phyloP scores from a whole-genome alignment of 306 rosid genomes.

The Cucurbita argyrosperma region DNA sequence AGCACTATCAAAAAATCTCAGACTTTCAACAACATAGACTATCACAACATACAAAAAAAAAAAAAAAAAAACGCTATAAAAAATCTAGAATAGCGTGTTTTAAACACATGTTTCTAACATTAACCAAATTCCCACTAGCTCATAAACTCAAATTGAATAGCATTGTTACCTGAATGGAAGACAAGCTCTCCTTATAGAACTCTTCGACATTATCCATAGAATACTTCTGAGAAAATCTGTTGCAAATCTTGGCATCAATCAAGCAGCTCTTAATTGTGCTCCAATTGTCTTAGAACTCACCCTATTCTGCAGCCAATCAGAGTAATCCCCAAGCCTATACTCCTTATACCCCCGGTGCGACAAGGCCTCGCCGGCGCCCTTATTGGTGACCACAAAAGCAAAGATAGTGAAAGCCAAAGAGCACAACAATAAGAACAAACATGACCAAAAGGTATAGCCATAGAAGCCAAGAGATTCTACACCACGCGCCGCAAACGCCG shows the following conservation, averaged over 20 bases:
- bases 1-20: not conserved
- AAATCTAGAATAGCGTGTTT: too few species aligned
- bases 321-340: slow-evolving; percentile 50
- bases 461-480: slow-evolving; percentile 35
- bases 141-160: not conserved
- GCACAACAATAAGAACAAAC: slow-evolving; percentile 33
- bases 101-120: too few species aligned
- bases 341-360: slow-evolving; percentile 31
- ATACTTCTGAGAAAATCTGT: not conserved
- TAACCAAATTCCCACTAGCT: too few species aligned
- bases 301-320: slow-evolving; percentile 43
- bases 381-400: slow-evolving; percentile 35
- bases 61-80: too few species aligned
- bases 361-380: slow-evolving; percentile 30
- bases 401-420: slow-evolving; percentile 37
- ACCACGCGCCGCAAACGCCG: slow-evolving; percentile 45
- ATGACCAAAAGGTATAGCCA: slow-evolving; percentile 45
- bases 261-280: slow-evolving; percentile 34
- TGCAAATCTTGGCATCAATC: slow-evolving; percentile 25
- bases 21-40: too few species aligned
- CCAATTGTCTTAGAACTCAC: slow-evolving; percentile 25
- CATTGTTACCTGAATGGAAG: slow-evolving; percentile 30
- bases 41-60: too few species aligned
- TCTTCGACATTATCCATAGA: not conserved
- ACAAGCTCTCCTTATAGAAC: slow-evolving; percentile 13